Base-by-base conservation (phyloP, 2,329 filamentous ascomycete genomes). In the Penicillium verrucosum region DNA sequence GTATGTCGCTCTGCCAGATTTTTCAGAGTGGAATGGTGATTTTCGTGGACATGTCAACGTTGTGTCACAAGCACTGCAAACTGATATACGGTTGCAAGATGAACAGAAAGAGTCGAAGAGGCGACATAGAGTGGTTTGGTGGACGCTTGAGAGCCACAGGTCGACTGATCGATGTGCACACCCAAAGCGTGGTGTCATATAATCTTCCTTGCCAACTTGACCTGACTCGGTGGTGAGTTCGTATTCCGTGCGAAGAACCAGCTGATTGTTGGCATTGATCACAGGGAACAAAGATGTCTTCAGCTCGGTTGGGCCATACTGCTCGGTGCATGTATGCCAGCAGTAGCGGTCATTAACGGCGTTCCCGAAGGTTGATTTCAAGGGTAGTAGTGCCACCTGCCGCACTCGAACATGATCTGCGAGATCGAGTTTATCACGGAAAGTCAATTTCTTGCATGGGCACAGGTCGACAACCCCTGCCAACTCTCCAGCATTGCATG, bases 401-500 rank as follows among this genome's bases (percentile, higher is more conserved):
- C 72, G 67, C 42, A 70, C 57, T 37, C 66, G 65, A 30, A 75
- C 42, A 12, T 72, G 63, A n/a, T 74, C 67, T 7, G 69, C 54
- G 3, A 75, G 65, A 18, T 75, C 69, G 42, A 70, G 49, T 53
- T 73, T 75, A 54, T 75, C 73, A 6, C 66, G 69, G 55, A 71
- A 75, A 0, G 73, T 75, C 54, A 75, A 53, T 58, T 75, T 75
- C 51, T 70, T 73, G 68, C 73, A 75, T 10, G 73, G 73, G 49
- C 73, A 75, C 29, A 75, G 50, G 40, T 75, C 73, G 38, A 75
- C 72, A 41, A 75, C 61, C 6, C 73, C 73, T 18, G 73, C 72
- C 16, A 69, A 55, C 8, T 66, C 65, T 12, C 73, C 73, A 45
- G 75, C 44, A 37, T 70, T 68, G 52, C 73, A 75, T 14, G 63